Base-by-base conservation (phyloP, 495 filamentous ascomycete species). In the Jackrogersella minutella region DNA sequence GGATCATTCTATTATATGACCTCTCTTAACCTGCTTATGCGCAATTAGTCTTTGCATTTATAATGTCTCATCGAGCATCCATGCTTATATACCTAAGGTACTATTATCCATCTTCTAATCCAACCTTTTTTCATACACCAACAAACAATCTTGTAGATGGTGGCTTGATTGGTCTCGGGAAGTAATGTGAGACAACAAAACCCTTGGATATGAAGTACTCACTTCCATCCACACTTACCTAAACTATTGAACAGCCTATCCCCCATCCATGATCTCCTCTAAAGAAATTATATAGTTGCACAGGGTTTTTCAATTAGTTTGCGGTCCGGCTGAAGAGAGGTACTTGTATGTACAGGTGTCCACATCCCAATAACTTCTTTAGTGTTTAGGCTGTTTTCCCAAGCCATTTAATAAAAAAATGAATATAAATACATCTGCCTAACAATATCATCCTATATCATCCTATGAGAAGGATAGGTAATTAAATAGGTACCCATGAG, bases 371-470 rank as follows among this genome's bases (percentile, higher is more conserved):
- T 5, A 14, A 26, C 47, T 8, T 50, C 11, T 26, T 39, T 9
- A 58, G 19, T 44, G 30, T 67, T 68, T 68, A 68, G 64, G 44
- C 64, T 68, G 37, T 68, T 68, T 68, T 19, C 3, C 21, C 22
- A 21, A 40, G 46, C 39, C 34, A 57, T 58, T 47, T 58, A 26
- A 62, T 57, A 37, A 67, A 55, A 47, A 26, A 66, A 26, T 21
- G 41, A 49, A 49, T 30, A 30, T 21, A 41, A 55, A 49, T n/a
- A n/a, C 41, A 47, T 41, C 31, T 59, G 8, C 17, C 40, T 58
- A 55, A 24, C 56, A 19, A 47, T n/a, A 51, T 43, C n/a, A 2
- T 62, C 44, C 17, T 53, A 46, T 36, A n/a, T n/a, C n/a, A n/a
- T n/a, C n/a, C n/a, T n/a, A n/a, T n/a, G n/a, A n/a, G n/a, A n/a